Evolutionary conservation across 345 rosid genomes (phyloP).

Genomic region (Corymbia maculata): DNA sequence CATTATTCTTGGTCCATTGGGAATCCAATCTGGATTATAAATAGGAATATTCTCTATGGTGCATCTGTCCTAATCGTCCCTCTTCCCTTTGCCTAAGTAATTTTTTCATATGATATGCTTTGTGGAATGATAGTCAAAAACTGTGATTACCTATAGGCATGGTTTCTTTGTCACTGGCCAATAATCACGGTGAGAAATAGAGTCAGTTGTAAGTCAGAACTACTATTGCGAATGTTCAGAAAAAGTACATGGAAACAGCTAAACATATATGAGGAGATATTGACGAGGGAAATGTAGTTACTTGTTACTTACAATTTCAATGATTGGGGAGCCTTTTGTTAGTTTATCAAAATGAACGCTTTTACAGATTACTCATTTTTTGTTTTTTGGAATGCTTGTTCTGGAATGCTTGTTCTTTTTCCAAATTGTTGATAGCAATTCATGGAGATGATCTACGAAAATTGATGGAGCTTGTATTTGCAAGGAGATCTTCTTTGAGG

Average conservation of each 20-base stretch:
- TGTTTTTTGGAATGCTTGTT: neutral
- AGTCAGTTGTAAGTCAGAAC: neutral
- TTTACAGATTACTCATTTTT: neutral
- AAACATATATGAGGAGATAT: neutral
- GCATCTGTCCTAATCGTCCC: neutral
- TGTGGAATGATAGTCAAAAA: neutral
- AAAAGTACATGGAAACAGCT: neutral
- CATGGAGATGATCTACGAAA: neutral
- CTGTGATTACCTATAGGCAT: neutral
- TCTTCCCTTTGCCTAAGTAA: neutral
- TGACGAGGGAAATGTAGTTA: neutral
- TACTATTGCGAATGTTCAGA: neutral
- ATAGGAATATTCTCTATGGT: neutral
- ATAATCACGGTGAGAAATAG: neutral
- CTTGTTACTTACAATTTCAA: neutral
- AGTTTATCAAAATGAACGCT: neutral
- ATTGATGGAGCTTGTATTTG: neutral
- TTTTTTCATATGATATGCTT: neutral
- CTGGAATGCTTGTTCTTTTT: neutral
- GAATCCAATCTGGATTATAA: neutral
- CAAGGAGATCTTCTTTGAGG: neutral
- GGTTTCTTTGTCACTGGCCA: neutral
- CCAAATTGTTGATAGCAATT: neutral
- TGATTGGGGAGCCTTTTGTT: neutral
- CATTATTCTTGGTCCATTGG: neutral